Conservation (phyloP, 2,329 filamentous ascomycete species). For the Penicillium sp. region DNA sequence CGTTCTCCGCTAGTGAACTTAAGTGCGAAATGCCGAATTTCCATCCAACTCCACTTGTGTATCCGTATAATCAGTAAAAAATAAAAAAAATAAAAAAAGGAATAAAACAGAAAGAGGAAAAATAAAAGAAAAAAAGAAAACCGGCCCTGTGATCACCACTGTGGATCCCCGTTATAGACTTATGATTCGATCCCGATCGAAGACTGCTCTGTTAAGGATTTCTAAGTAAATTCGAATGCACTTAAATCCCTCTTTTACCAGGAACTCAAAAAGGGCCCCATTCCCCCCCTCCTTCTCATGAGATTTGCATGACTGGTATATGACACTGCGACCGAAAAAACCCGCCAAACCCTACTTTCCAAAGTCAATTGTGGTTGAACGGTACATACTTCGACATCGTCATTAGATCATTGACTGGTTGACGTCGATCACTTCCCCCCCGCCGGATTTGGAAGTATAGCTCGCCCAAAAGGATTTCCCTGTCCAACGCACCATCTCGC, state of each 20-base stretch:
- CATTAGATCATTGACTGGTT: constrained; percentile 30
- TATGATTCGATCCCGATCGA: constrained; percentile 21
- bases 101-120: background rate
- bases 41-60: background rate
- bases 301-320: constrained; percentile 11
- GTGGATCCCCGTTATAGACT: constrained; percentile 10
- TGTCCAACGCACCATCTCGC: constrained; percentile 1
- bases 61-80: background rate
- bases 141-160: constrained; percentile 15
- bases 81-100: background rate
- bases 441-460: constrained; percentile 26
- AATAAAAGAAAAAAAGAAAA: background rate
- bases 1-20: background rate
- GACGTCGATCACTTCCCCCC: constrained; percentile 23
- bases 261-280: constrained; percentile 12
- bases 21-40: constrained; percentile 1
- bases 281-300: background rate
- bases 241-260: constrained; percentile 3
- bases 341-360: background rate
- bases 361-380: constrained; percentile 1
- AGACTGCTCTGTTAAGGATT: background rate
- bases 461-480: constrained; percentile 9
- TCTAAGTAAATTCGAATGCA: background rate
- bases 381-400: constrained; percentile 16
- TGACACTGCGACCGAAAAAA: constrained; percentile 5